Base-by-base conservation (phyloP, 345 rosid species). In the Euphorbia tirucalli region DNA sequence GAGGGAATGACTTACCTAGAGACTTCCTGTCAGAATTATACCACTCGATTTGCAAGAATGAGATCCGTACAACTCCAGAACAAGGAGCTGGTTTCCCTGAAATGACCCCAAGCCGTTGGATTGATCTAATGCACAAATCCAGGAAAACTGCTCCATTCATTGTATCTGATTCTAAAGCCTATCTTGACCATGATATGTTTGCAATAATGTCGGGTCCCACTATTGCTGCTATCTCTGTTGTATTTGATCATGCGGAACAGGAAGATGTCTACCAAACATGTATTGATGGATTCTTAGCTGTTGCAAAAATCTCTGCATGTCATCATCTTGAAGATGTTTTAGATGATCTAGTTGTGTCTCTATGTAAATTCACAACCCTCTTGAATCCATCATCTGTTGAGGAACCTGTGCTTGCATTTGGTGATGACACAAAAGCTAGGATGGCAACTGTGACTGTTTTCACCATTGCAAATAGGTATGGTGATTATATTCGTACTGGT, bases 101-200 rank as follows among this genome's bases (percentile, higher is more conserved):
- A 73, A 93, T 95, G 99, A 95, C 85, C 62, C 98, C 96, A n/a
- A 95, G 99, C 74, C 99, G 97, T 69, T 95, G 99, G 99, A 95
- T 91, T 74, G 98, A 95, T 84, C 83, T 95, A 79, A 87, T 95
- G 97, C 98, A 86, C 85, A 95, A 93, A 79, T 93, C 96, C 66
- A 90, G 83, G 86, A 90, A 89, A 88, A 87, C 96, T 24, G 87
- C 99, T 65, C 97, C 98, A 1, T 92, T 82, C 73, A 88, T 92
- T 74, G 58, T 88, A 61, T 85, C 94, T 55, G 89, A 95, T 83
- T 89, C 94, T 67, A 81, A 80, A 82, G 87, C 98, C 71, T 83
- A 89, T 84, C 98, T 92, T 74, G 99, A 95, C 72, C 96, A 92
- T 75, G 99, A 95, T 70, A 92, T 95, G 98, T 92, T 95, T 81